Conservation (phyloP, 257 asterid species). For the Nicotiana benthamiana region DNA sequence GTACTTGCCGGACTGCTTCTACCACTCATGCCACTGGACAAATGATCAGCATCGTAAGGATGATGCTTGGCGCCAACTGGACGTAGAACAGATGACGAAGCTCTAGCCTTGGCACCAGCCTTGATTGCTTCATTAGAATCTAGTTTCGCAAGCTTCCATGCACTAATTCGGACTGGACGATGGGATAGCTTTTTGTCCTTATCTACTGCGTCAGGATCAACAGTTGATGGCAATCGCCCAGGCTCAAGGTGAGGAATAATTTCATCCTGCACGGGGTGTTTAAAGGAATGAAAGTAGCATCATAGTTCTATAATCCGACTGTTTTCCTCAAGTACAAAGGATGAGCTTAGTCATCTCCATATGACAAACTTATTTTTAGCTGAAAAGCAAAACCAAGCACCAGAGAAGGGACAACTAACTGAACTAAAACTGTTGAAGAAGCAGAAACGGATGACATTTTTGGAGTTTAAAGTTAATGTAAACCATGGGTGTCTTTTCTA, state of each 20-base stretch:
- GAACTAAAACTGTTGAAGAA: neutral
- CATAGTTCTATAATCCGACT: neutral
- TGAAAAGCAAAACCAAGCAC: neutral
- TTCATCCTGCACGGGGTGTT: constrained; percentile 54
- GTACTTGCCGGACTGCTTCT: constrained; percentile 71
- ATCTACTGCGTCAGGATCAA: constrained; percentile 71
- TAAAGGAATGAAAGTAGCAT: neutral
- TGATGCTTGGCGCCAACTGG: constrained; percentile 58
- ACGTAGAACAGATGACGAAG: constrained; percentile 83
- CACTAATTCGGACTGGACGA: constrained; percentile 80
- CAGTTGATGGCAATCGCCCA: constrained; percentile 83
- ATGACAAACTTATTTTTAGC: neutral
- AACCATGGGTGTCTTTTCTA: neutral
- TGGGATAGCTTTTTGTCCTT: constrained; percentile 56
- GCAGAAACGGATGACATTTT: neutral
- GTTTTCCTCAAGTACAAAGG: neutral
- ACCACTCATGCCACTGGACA: constrained; percentile 59
- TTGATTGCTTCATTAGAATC: constrained; percentile 79
- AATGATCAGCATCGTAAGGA: constrained; percentile 43
- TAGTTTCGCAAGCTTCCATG: constrained; percentile 91
- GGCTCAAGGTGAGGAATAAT: constrained; percentile 85
- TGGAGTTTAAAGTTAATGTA: neutral
- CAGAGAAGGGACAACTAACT: neutral
- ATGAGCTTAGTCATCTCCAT: neutral
- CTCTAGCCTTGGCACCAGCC: constrained; percentile 93